Evolutionary conservation across 2,329 filamentous ascomycete species (phyloP), one percentile per base, ranked within the genome.

Genomic region (Venturia asperata): DNA sequence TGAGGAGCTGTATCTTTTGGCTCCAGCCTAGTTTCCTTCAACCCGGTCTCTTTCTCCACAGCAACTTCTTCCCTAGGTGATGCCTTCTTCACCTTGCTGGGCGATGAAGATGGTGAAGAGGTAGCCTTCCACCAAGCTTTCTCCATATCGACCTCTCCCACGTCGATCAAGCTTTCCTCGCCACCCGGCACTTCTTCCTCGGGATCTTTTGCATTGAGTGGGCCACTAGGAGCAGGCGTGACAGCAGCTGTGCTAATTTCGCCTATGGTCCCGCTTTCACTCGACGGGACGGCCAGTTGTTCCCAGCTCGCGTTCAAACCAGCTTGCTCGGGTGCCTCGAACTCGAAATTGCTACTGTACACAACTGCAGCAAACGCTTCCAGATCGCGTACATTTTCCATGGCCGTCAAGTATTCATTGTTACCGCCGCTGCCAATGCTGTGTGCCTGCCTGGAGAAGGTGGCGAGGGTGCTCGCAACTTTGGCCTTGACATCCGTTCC

Each of bases 391-490:
- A 92, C 88, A 64, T 82, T 77, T 76, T 95, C 91, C 82, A 95
- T 91, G 47, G 87, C 85, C 70, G 77, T 73, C n/a, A 81, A 70
- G 63, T 81, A 81, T 69, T 81, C 79, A 65, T 82, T 81, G 42
- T 77, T 76, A 7, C 75, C 73, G 9, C 73, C 78, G 83, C 87
- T 75, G 63, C 92, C 93, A 70, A 99, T 96, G 64, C 82, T 83
- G 75, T 96, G 92, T 5, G 93, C 93, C 78, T 99, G 92, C 69
- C 91, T 86, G 47, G 92, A 94, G 71, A 97, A 84, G 6, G 96
- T 88, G 2, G 93, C 95, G 43, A 99, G 81, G 64, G 95, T 88
- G 76, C 91, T 95, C 60, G 94, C 94, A 49, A 99, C 83, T 77
- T 92, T 93, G 47, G 88, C 81, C 70, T 83, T 84, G 43, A 77